These are phyloP conservation scores for Dittrichia graveolens DNA, from an alignment of 129 eudicot species.

Conservation along the genomic window DNA sequence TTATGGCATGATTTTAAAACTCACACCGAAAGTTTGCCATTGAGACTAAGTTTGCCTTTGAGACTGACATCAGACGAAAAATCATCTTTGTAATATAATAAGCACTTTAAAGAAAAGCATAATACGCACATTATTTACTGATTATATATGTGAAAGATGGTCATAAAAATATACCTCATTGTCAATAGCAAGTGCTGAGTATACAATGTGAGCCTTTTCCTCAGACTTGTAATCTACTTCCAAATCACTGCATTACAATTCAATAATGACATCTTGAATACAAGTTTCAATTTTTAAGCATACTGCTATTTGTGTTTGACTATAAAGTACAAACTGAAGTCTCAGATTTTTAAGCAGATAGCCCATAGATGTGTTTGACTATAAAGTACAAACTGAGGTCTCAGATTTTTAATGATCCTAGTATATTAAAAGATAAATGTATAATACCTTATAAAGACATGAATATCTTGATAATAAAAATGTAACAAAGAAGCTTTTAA, in stretches of 20 bases:
- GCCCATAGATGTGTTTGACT: too few species aligned
- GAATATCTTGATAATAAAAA: too few species aligned
- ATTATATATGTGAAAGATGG: neutral
- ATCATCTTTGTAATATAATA: neutral
- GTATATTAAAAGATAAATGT: too few species aligned
- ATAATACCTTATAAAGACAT: too few species aligned
- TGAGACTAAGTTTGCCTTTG: too few species aligned
- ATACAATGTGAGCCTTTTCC: conserved; percentile 59
- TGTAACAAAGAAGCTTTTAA: too few species aligned
- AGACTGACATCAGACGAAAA: conserved; percentile 52
- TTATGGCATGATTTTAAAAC: conserved; percentile 12
- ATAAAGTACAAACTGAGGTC: too few species aligned
- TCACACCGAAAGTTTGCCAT: conserved; percentile 82
- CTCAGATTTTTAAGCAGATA: too few species aligned
- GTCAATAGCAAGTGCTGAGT: conserved; percentile 66
- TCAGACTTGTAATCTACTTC: conserved; percentile 72
- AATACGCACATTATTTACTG: neutral
- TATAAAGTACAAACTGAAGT: too few species aligned
- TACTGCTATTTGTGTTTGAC: too few species aligned
- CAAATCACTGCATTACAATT: conserved; percentile 67
- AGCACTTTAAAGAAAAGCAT: neutral
- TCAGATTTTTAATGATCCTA: too few species aligned
- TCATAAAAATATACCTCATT: conserved; percentile 54
- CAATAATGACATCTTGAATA: neutral
- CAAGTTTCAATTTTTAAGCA: neutral